Evolutionary conservation across 1,284 basidiomycete genomes (phyloP).

Genomic region (Ustilago loliicola): DNA sequence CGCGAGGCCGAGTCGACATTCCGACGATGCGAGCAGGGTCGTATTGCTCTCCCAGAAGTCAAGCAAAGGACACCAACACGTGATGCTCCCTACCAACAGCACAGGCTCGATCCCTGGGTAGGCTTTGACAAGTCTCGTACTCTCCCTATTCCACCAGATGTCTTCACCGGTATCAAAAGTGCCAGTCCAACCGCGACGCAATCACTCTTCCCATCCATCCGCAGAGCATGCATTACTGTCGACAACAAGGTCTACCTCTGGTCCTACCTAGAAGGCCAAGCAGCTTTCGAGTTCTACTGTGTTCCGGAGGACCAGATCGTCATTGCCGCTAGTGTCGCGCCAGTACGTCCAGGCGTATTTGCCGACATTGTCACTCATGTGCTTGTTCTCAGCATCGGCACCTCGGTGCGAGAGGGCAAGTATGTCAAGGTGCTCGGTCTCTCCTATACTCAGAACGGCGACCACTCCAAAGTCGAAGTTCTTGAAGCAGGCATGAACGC

Average conservation of each 20-base stretch:
- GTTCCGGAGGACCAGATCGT: conserved; percentile 89
- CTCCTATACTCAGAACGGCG: conserved; percentile 71
- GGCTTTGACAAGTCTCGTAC: conserved; percentile 59
- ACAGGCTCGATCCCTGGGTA: conserved; percentile 60
- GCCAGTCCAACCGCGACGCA: conserved; percentile 62
- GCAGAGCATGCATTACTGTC: conserved; percentile 94
- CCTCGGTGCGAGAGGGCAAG: conserved; percentile 72
- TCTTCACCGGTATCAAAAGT: conserved; percentile 63
- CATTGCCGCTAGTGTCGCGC: conserved; percentile 74
- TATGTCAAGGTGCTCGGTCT: conserved; percentile 89
- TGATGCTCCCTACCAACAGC: conserved; percentile 62
- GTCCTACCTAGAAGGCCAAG: conserved; percentile 94
- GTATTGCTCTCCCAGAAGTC: conserved; percentile 48
- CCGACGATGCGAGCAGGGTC: conserved; percentile 44
- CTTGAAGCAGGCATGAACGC: conserved; percentile 90
- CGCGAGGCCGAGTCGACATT: conserved; percentile 49
- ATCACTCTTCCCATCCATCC: conserved; percentile 91
- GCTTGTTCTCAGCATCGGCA: conserved; percentile 85
- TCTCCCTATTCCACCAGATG: conserved; percentile 58
- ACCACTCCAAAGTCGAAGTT: conserved; percentile 78
- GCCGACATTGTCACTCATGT: conserved; percentile 91
- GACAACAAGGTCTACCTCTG: conserved; percentile 95
- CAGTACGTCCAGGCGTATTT: conserved; percentile 77
- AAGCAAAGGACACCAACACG: conserved; percentile 55
- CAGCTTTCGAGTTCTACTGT: conserved; percentile 87